Evolutionary conservation across 164 flowering plant genomes (phyloP), one percentile per base, ranked within the genome.

Genomic region (Kalanchoe fedtschenkoi): DNA sequence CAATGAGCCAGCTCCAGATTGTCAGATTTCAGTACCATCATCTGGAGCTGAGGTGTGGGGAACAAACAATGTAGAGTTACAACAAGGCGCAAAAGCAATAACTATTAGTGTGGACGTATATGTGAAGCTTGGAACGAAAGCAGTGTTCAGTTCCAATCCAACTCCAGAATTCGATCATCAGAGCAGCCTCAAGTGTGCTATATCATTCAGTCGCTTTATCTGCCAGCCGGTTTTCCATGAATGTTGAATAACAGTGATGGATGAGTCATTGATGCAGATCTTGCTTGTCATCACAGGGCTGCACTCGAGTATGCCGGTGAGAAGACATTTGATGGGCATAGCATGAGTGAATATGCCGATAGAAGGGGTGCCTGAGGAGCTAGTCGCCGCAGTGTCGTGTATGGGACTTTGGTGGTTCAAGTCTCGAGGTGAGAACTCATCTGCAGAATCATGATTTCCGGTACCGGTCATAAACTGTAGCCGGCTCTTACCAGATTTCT

Each of bases 201-300:
- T 84, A 68, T 95, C 97, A 64, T 95, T 95, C 71, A 84, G 32
- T 68, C 87, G 77, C 71, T 87, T 88, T 57, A 95, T 76, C 81
- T 88, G 96, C 97, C 96, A 91, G 11, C 99, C 99, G 0, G 80
- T 81, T 72, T 71, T 87, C 82, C 86, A 75, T 14, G 97, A 82
- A 78, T 91, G 93, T 44, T 71, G 81, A 29, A 95, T 65, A 37
- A 91, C 86, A 2, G 97, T 87, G 30, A 84, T 81, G 0, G 99
- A 95, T 66, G 99, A 91, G 75, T 95, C 96, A n/a, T 91, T 96
- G 54, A 95, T 75, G 80, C 96, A 87, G 21, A 95, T 72, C 78
- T 80, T 87, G 51, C 78, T 77, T 10, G 88, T 66, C 85, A 83
- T 83, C 28, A 63, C 41, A 0, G 96, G 83, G 61, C 91, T 83